Base-by-base conservation (phyloP, 306 rosid species). In the Elaeagnus macrophylla region DNA sequence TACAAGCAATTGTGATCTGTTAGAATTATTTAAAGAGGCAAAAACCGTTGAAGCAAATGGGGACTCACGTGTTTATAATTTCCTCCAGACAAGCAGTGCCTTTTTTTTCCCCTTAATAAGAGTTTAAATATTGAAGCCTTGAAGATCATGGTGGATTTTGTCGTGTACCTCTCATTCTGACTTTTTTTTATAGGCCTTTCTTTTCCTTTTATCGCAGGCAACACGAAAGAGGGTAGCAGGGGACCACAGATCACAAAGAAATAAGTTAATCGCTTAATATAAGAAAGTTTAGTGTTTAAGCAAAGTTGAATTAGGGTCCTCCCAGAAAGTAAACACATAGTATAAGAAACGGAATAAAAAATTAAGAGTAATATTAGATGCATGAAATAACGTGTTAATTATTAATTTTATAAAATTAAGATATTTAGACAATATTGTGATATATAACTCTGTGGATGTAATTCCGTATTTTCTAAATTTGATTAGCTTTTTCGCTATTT, bases 51-150 rank as follows among this genome's bases (percentile, higher is more conserved):
- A 71, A 48, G 61, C 38, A 72, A 61, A 72, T 56, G 72, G 9
- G 14, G 66, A 66, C 7, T 68, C 81, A 63, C 73, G 81, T 69
- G 79, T 48, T 9, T 15, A 9, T 60, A 79, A 63, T 72, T 46
- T 56, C 53, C 51, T 63, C 79, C 72, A 46, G 80, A 54, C 14
- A 65, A 52, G 53, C 77, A 60, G 18, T 12, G 15, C 48, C 66
- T 15, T 61, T 45, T 19, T 12, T 25, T 25, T 1, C 32, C 32
- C 62, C 52, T 47, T 38, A 52, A 10, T 52, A 44, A 38, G 16
- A 15, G 56, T 53, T 42, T 64, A 51, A 62, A 47, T 65, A 39
- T 45, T 15, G 18, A 48, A 39, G n/a, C 55, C 42, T n/a, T 15
- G 54, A 17, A 40, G 52, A 68, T 36, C 32, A 25, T 1, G 32